Conservation (phyloP, 2,329 filamentous ascomycete genomes). For the Colletotrichum salicis region DNA sequence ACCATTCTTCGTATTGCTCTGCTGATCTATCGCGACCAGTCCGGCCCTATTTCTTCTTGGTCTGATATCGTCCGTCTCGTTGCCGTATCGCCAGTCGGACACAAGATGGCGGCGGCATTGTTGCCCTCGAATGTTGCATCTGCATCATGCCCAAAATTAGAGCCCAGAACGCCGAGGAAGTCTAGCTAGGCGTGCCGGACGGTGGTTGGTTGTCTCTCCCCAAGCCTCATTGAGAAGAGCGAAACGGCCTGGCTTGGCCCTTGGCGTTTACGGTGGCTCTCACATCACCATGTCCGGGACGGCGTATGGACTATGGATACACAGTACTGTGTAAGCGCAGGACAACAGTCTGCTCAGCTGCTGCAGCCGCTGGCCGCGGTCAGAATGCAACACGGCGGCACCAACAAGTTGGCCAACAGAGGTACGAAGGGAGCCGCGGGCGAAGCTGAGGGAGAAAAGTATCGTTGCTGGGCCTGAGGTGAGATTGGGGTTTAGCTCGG, state of each 20-base stretch:
- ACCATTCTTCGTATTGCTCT: conserved; percentile 10
- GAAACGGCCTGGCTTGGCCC: conserved; percentile 20
- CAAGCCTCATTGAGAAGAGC: conserved; percentile 6
- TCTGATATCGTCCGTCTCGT: background rate
- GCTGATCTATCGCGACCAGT: conserved; percentile 5
- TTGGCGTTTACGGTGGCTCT: conserved; percentile 21
- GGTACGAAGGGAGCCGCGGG: conserved; percentile 2
- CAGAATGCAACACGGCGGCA: background rate
- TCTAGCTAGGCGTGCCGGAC: conserved; percentile 22
- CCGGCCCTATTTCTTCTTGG: conserved; percentile 14
- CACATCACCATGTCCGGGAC: background rate
- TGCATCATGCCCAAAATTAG: conserved; percentile 29
- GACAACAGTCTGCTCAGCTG: background rate
- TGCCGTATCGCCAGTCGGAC: background rate
- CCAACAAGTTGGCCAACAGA: background rate
- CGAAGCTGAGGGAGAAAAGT: conserved; percentile 1
- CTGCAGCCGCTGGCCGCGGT: background rate
- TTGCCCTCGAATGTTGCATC: conserved; percentile 21
- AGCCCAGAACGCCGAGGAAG: conserved; percentile 35
- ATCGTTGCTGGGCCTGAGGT: conserved; percentile 1
- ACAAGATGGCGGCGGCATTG: conserved; percentile 14
- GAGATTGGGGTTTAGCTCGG: conserved; percentile 15
- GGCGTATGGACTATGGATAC: too few species aligned
- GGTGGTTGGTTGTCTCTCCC: conserved; percentile 27
- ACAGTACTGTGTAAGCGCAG: background rate